phyloP scores from a whole-genome alignment of 1,284 basidiomycete species.

The Tremellales sp. region DNA sequence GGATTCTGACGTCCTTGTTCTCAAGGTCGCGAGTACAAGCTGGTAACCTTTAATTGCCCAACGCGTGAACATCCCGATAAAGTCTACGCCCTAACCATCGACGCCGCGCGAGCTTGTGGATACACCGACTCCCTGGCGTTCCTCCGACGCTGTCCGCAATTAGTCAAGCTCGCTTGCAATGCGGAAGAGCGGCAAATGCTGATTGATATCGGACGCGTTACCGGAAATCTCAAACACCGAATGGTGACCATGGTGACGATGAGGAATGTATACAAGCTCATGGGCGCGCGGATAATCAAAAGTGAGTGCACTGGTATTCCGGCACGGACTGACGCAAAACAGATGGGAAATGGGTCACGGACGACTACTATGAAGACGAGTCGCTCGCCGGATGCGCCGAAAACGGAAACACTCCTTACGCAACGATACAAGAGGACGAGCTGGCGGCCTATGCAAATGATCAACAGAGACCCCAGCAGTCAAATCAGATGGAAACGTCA shows the following conservation, averaged over 20 bases:
- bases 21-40: slow-evolving; percentile 79
- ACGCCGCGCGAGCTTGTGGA: slow-evolving; percentile 90
- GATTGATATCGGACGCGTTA: slow-evolving; percentile 80
- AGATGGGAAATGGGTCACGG: slow-evolving; percentile 87
- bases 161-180: slow-evolving; percentile 82
- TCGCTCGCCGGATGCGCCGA: slow-evolving; percentile 65
- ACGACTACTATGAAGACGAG: slow-evolving; percentile 92
- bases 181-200: slow-evolving; percentile 87
- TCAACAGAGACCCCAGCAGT: slow-evolving; percentile 23
- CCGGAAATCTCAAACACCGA: slow-evolving; percentile 79
- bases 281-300: slow-evolving; percentile 84
- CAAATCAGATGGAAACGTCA: slow-evolving; percentile 3
- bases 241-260: slow-evolving; percentile 92
- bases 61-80: slow-evolving; percentile 71
- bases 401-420: slow-evolving; percentile 68
- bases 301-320: slow-evolving; percentile 54
- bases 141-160: slow-evolving; percentile 82
- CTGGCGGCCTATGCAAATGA: slow-evolving; percentile 26
- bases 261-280: slow-evolving; percentile 87
- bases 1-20: slow-evolving; percentile 2
- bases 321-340: slow-evolving; percentile 10
- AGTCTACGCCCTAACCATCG: slow-evolving; percentile 92
- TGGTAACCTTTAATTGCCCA: slow-evolving; percentile 77
- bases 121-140: slow-evolving; percentile 97
- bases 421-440: slow-evolving; percentile 73